phyloP scores from a whole-genome alignment of 331 rosid genomes.

The Erythrophleum ivorense region DNA sequence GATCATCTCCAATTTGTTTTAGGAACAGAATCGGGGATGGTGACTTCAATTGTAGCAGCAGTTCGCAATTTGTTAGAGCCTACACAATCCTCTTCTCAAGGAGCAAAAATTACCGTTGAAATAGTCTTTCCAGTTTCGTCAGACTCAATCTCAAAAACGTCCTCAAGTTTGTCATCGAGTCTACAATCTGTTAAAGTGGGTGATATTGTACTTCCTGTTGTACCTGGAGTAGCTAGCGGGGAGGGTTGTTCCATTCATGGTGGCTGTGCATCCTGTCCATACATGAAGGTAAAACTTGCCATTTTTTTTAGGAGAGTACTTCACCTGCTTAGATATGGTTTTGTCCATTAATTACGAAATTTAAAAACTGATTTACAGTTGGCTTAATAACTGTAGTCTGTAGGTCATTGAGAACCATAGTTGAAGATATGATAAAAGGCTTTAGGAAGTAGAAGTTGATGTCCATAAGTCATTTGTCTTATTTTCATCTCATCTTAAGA shows the following conservation, averaged over 20 bases:
- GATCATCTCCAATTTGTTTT: constrained; percentile 92
- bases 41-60: constrained; percentile 87
- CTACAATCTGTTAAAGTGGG: constrained; percentile 50
- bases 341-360: constrained; percentile 17
- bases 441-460: not conserved
- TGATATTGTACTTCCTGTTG: constrained; percentile 62
- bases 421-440: not conserved
- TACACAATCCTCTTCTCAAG: constrained; percentile 51
- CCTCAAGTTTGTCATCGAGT: constrained; percentile 55
- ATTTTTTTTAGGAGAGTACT: not conserved
- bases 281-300: constrained; percentile 84
- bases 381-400: not conserved
- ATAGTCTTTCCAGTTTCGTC: constrained; percentile 95
- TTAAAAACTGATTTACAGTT: not conserved
- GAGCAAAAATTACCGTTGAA: constrained; percentile 74
- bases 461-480: not conserved
- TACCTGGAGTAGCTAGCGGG: constrained; percentile 90
- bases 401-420: constrained; percentile 9
- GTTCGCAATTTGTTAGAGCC: constrained; percentile 72
- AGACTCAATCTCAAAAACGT: constrained; percentile 74
- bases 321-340: constrained; percentile 20
- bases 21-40: constrained; percentile 98
- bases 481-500: not conserved
- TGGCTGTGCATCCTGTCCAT: constrained; percentile 99
- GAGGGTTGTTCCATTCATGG: constrained; percentile 97